Base-by-base conservation (phyloP, 345 rosid genomes). In the Dipteronia dyeriana region DNA sequence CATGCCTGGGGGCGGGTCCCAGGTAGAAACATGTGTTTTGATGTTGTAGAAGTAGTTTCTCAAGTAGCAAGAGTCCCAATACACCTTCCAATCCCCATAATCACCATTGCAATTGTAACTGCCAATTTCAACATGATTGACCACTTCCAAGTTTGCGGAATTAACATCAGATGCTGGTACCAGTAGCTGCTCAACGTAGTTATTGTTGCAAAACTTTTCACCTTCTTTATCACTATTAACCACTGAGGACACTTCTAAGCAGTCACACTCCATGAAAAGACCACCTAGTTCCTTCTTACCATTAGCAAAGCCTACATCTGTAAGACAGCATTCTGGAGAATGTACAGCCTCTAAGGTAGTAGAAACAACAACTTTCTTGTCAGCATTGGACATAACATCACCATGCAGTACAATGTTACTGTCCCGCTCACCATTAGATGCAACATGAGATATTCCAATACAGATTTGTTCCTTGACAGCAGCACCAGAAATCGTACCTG, bases 1-100 rank as follows among this genome's bases (percentile, higher is more conserved):
- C 90, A 89, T 84, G 66, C 92, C 90, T 47, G 83, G 84, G 34
- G 99, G 99, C 9, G 92, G 85, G 45, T 82, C 75, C 98, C 98
- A 94, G 38, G 90, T 90, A 19, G 97, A 89, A 78, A 70, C 84
- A 80, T 86, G 84, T 39, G 97, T 89, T 78, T 75, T 86, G n/a
- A 76, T 38, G 71, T 92, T 94, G 82, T 88, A 87, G 57, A 87
- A 96, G 84, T 88, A 94, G 75, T 86, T 89, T 76, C 88, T 83
- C 82, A 78, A 75, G 84, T 96, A 90, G 80, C 80, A 89, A 47
- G 92, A 68, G 81, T 96, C 99, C 98, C 94, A 89, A 65, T 75
- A 90, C 51, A 85, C 91, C 74, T 66, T 82, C 99, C 99, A 96
- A 76, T 90, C 92, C 79, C 79, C 82, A 75, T 75, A 80, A 74